Conservation (phyloP, 2,329 filamentous ascomycete species). For the Podosphaera fusca region DNA sequence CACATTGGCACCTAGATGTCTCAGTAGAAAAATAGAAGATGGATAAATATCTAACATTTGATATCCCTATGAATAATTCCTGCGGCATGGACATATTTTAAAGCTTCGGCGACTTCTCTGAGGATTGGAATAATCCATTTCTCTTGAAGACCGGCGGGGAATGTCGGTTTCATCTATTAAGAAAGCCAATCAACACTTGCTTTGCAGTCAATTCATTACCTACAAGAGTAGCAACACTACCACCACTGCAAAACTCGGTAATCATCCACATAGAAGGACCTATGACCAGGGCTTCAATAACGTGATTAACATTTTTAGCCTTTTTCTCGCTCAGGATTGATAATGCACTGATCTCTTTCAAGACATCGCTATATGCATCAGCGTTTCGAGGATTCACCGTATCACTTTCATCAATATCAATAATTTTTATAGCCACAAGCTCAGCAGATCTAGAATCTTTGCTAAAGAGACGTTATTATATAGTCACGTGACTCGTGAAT, state of each 20-base stretch:
- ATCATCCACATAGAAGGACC: constrained; percentile 72
- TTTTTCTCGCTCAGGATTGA: constrained; percentile 50
- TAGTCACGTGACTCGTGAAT: constrained; percentile 3
- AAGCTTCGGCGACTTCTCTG: constrained; percentile 40
- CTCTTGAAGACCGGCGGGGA: constrained; percentile 40
- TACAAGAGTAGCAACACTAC: constrained; percentile 50
- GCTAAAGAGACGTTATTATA: constrained; percentile 7
- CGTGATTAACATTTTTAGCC: constrained; percentile 58
- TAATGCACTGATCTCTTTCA: constrained; percentile 46
- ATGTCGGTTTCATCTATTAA: constrained; percentile 35
- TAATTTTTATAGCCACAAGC: constrained; percentile 57
- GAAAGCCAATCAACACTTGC: constrained; percentile 1
- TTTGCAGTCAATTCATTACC: constrained; percentile 9
- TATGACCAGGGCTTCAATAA: constrained; percentile 56
- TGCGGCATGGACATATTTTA: constrained; percentile 43
- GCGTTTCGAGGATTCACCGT: constrained; percentile 38
- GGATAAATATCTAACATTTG: constrained; percentile 25
- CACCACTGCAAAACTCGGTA: constrained; percentile 66
- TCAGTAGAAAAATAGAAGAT: neutral
- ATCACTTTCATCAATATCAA: constrained; percentile 62
- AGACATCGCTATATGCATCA: constrained; percentile 44
- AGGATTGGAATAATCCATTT: constrained; percentile 47
- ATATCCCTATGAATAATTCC: constrained; percentile 51
- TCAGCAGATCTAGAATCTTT: constrained; percentile 17
- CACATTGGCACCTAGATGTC: constrained; percentile 38